Percentiles rank a stretch among this genome's conserved stretches.
Conservation (phyloP, 208 protist genomes). For the Blechomonas ayalai region DNA sequence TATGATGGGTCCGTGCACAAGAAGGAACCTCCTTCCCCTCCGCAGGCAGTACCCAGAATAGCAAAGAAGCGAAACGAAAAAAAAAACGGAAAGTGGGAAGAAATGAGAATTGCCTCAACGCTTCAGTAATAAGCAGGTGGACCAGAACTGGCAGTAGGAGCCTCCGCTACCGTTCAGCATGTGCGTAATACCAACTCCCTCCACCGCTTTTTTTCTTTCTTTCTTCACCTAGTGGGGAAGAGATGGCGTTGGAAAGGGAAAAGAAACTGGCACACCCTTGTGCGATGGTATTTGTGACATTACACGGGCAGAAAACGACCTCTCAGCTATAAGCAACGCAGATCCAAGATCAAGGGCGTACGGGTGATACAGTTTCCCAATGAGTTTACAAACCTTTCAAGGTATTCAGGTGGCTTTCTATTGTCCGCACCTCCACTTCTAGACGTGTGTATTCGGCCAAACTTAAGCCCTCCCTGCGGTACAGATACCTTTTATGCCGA, state of each 20-base stretch:
- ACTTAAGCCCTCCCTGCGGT: constrained; percentile 20
- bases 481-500: constrained; percentile 13
- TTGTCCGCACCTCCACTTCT: constrained; percentile 24
- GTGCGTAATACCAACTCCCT: too few species aligned
- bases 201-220: too few species aligned
- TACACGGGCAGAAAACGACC: too few species aligned
- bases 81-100: not conserved
- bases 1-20: too few species aligned
- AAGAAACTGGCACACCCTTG: too few species aligned
- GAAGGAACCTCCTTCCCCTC: too few species aligned
- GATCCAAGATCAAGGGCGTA: too few species aligned
- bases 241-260: too few species aligned
- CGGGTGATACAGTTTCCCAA: too few species aligned
- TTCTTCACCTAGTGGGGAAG: too few species aligned
- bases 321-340: too few species aligned
- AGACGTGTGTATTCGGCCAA: constrained; percentile 18
- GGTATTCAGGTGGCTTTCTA: constrained; percentile 26
- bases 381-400: constrained; percentile 18
- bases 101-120: not conserved
- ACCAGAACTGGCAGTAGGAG: not conserved
- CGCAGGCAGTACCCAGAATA: not conserved
- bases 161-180: not conserved
- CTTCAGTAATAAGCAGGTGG: not conserved
- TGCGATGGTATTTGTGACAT: too few species aligned
- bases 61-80: not conserved